phyloP scores from a whole-genome alignment of 352 stramenopile genomes.

The Thalassiosira hispida region DNA sequence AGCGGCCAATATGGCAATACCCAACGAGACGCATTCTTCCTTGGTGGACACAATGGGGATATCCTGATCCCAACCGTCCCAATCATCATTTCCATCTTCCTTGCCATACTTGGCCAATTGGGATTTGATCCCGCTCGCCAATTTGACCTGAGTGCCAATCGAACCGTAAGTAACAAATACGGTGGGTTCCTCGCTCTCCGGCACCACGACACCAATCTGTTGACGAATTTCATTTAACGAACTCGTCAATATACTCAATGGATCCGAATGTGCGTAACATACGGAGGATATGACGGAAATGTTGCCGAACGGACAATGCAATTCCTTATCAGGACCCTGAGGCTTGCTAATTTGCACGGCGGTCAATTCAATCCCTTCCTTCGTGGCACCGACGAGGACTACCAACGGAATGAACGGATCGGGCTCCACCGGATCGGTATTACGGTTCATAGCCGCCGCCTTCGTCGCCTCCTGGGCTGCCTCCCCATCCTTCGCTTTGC shows the following conservation, averaged over 20 bases:
- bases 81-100: constrained; percentile 60
- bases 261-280: constrained; percentile 49
- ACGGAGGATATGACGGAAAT: constrained; percentile 44
- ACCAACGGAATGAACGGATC: constrained; percentile 52
- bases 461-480: constrained; percentile 21
- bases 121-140: constrained; percentile 34
- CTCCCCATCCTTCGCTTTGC: constrained; percentile 37
- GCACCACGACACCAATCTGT: constrained; percentile 61
- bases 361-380: constrained; percentile 55
- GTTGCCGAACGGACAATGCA: constrained; percentile 59
- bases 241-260: constrained; percentile 51
- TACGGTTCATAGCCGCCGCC: constrained; percentile 25
- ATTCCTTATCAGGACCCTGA: constrained; percentile 45
- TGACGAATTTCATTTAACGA: constrained; percentile 63
- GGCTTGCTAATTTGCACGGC: constrained; percentile 54
- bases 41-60: constrained; percentile 67
- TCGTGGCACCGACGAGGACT: constrained; percentile 37
- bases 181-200: constrained; percentile 72
- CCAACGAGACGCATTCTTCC: constrained; percentile 64
- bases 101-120: constrained; percentile 39
- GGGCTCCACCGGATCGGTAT: constrained; percentile 23
- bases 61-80: constrained; percentile 70
- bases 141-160: constrained; percentile 53
- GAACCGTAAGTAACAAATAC: constrained; percentile 76
- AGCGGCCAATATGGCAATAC: constrained; percentile 70